Percentiles rank a stretch among this genome's conserved stretches.
These are phyloP conservation scores for Parasitella parasitica DNA, from an alignment of 371 early-diverging fungal genomes.

Conservation along the genomic window DNA sequence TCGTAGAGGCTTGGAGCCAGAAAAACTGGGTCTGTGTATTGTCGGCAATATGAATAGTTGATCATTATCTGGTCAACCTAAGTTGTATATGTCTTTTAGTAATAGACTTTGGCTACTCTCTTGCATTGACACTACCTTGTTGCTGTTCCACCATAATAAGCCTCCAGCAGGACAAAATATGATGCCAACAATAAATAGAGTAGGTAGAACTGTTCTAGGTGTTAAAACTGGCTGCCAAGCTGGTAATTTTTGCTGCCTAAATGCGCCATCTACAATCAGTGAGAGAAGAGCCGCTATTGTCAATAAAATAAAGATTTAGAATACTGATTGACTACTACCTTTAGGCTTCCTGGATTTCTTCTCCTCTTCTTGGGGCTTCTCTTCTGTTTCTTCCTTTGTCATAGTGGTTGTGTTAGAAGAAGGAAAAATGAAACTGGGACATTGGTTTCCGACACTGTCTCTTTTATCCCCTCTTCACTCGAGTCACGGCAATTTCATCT, in stretches of 20 bases:
- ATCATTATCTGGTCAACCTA: constrained; percentile 80
- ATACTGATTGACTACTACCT: too few relatives aligned
- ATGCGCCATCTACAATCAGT: constrained; percentile 95
- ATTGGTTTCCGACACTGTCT: background rate
- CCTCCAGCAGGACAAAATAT: constrained; percentile 93
- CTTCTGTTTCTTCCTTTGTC: constrained; percentile 1
- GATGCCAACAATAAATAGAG: constrained; percentile 87
- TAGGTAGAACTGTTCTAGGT: constrained; percentile 90
- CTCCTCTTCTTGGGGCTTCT: constrained; percentile 3
- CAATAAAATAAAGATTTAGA: too few relatives aligned
- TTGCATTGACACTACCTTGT: too few relatives aligned
- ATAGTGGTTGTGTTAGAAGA: background rate
- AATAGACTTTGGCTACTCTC: too few relatives aligned
- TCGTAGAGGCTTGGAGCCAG: constrained; percentile 19
- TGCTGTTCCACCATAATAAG: constrained; percentile 71
- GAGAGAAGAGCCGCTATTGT: too few relatives aligned
- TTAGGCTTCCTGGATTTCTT: constrained; percentile 30
- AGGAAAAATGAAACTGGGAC: background rate
- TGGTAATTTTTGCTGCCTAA: constrained; percentile 95
- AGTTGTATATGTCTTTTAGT: background rate
- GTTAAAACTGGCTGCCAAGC: constrained; percentile 98
- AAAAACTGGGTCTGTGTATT: constrained; percentile 36
- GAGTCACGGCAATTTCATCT: background rate
- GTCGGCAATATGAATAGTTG: constrained; percentile 88
- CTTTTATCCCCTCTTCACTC: background rate